These are phyloP conservation scores for Alternaria arbusti DNA, from an alignment of 2,329 filamentous ascomycete species.

Conservation along the genomic window DNA sequence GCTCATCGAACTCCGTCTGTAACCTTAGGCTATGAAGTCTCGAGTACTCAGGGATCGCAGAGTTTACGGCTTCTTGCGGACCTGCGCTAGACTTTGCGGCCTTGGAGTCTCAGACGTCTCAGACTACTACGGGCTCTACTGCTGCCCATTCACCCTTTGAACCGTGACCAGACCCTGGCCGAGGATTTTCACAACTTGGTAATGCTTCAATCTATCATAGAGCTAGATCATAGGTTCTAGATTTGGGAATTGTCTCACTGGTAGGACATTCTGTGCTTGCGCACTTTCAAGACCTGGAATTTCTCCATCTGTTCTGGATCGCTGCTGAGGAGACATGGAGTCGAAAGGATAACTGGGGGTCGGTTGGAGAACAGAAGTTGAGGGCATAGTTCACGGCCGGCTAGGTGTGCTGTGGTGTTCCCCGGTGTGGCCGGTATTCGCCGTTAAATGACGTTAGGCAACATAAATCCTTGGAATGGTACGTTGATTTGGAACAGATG, in stretches of 20 bases:
- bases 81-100: neutral
- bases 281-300: neutral
- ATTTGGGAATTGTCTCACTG: neutral
- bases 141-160: neutral
- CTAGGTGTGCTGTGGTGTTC: neutral
- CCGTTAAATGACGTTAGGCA: conserved; percentile 5
- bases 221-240: neutral
- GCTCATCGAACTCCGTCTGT: neutral
- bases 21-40: neutral
- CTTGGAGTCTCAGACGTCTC: neutral
- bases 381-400: neutral
- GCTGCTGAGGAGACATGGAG: neutral
- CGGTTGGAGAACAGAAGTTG: neutral
- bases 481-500: neutral
- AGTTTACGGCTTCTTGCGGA: conserved; percentile 2
- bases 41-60: neutral
- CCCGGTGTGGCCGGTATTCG: neutral
- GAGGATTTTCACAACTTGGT: neutral
- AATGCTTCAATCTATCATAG: neutral
- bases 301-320: neutral
- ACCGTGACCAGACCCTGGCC: neutral
- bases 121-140: neutral
- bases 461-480: neutral
- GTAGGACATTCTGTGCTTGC: neutral
- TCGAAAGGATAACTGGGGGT: neutral